phyloP scores from a whole-genome alignment of 1,284 basidiomycete genomes.

The Porodaedalea pini region DNA sequence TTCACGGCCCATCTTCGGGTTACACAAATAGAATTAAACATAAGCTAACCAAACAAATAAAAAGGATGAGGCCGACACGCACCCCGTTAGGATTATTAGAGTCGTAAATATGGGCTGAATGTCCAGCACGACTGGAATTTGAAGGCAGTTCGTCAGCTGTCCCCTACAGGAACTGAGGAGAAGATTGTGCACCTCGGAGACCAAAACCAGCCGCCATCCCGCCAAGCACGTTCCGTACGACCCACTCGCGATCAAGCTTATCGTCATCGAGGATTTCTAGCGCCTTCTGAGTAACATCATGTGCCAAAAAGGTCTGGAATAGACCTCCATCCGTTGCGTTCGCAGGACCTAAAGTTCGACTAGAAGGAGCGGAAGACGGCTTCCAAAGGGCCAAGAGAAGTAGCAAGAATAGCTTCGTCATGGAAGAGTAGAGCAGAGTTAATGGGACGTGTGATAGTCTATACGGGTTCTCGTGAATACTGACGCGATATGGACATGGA shows the following conservation, averaged over 20 bases:
- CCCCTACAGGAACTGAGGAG: conserved; percentile 7
- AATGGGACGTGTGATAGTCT: conserved; percentile 51
- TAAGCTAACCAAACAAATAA: neutral
- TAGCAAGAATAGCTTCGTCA: conserved; percentile 83
- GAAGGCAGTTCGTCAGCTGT: conserved; percentile 28
- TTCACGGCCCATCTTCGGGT: conserved; percentile 58
- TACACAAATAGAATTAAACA: neutral
- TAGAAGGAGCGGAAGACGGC: conserved; percentile 36
- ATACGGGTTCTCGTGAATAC: neutral
- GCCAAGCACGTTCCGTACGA: conserved; percentile 78
- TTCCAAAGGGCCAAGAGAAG: conserved; percentile 83
- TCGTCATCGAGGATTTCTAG: conserved; percentile 60
- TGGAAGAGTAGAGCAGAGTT: conserved; percentile 80
- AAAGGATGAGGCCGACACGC: neutral
- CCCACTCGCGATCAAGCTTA: conserved; percentile 77
- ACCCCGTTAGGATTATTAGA: conserved; percentile 66
- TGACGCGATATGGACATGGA: neutral
- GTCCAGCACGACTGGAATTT: conserved; percentile 62
- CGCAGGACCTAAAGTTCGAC: conserved; percentile 26
- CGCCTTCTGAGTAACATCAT: conserved; percentile 35
- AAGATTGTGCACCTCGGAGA: conserved; percentile 43
- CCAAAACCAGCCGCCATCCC: conserved; percentile 81
- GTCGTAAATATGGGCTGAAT: conserved; percentile 76
- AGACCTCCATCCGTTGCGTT: neutral
- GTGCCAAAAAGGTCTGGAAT: conserved; percentile 13